Base-by-base conservation (phyloP, 441 rosid species). In the Cnidoscolus chayamansa region DNA sequence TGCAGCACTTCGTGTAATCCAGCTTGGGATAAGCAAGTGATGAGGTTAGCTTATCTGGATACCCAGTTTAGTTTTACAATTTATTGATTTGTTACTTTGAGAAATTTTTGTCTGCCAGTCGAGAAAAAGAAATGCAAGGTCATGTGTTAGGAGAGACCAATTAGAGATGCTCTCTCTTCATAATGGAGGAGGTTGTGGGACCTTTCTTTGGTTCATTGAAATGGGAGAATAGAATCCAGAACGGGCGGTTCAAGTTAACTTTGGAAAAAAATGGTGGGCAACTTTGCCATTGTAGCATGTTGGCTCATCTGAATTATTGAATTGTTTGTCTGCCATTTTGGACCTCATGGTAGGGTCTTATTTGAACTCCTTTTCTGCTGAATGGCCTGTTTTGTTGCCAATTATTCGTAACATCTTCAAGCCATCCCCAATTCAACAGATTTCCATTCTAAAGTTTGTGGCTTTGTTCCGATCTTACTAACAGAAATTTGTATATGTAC, bases 291-390 rank as follows among this genome's bases (percentile, higher is more conserved):
- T 70, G 65, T 76, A 55, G 70, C 61, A 51, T 62, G 56, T 71
- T 75, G 86, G 87, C 73, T 17, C 59, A 82, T 76, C 76, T 73
- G 69, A 81, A 84, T 84, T 77, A 88, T 82, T 82, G 83, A 79
- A 67, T 67, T 66, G 50, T 72, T 74, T 86, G 90, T 86, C 92
- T 82, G 90, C 89, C 86, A 81, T 84, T 80, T 74, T 37, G 20
- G 73, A 64, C 65, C 45, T 79, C 75, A 59, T 75, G 75, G 84
- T 84, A 78, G 86, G 85, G 82, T 68, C 80, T 0, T 3, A 40
- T 40, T 40, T 7, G 40, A 64, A 68, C 15, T 47, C 58, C 15
- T 63, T 49, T 53, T 25, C 48, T 11, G 47, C 69, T 1, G 63
- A 30, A 50, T 16, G 31, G 20, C 31, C 9, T 16, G 31, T 59